Conservation (phyloP, 495 filamentous ascomycete genomes). For the Diplogelasinospora grovesii region DNA sequence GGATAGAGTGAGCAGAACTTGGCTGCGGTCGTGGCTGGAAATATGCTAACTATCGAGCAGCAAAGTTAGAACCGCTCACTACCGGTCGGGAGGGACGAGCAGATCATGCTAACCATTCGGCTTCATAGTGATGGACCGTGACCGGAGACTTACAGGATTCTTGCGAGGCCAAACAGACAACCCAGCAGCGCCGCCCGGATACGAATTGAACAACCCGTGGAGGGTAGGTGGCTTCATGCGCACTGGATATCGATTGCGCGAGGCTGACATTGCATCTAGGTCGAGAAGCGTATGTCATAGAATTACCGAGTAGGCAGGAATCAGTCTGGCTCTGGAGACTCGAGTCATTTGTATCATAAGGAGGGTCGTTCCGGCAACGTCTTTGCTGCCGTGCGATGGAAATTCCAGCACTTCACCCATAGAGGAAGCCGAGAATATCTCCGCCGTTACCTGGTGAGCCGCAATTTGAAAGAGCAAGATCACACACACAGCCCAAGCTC, state of each 20-base stretch:
- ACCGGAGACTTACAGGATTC: conserved; percentile 79
- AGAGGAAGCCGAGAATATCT: no score
- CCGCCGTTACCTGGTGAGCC: no score
- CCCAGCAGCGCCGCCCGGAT: conserved; percentile 71
- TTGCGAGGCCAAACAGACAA: conserved; percentile 82
- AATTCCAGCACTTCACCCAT: no score
- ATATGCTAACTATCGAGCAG: conserved; percentile 41
- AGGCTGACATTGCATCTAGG: conserved; percentile 27
- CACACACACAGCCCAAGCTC: no score
- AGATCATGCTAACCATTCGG: conserved; percentile 19
- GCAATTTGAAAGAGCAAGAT: no score
- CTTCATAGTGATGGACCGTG: conserved; percentile 90
- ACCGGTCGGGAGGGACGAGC: neutral
- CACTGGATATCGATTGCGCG: no score
- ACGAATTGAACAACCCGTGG: conserved; percentile 95
- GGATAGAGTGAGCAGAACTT: conserved; percentile 74
- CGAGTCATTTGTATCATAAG: no score
- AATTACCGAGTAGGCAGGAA: neutral
- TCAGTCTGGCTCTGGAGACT: no score
- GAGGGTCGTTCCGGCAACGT: no score
- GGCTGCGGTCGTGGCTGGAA: neutral
- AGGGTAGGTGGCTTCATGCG: conserved; percentile 39
- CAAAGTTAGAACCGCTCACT: conserved; percentile 59
- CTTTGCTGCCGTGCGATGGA: no score
- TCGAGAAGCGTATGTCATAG: conserved; percentile 46